A percentile compares a stretch with the other conserved stretches of the same genome.
These are phyloP conservation scores for Trichoderma harzianum DNA, from an alignment of 2,329 filamentous ascomycete species.

Conservation along the genomic window DNA sequence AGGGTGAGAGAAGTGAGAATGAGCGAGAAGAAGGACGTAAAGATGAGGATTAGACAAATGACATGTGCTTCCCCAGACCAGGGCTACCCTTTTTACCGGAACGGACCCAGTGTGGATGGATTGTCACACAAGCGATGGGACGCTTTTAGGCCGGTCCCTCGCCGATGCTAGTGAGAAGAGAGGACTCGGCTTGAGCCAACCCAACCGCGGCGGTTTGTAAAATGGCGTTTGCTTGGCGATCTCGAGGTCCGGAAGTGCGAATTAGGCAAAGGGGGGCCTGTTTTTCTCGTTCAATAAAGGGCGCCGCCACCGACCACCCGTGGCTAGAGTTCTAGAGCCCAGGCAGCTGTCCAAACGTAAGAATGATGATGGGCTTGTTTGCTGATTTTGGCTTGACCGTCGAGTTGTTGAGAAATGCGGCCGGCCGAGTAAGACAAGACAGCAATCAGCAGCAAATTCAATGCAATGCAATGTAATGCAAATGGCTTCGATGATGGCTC, in stretches of 20 bases:
- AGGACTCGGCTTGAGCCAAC: constrained; percentile 1
- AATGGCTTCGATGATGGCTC: neutral
- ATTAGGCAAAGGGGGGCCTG: neutral
- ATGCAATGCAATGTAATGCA: neutral
- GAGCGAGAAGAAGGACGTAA: constrained; percentile 14
- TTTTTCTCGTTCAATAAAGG: neutral
- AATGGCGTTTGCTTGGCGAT: constrained; percentile 16
- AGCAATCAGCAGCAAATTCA: neutral
- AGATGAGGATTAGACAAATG: constrained; percentile 15
- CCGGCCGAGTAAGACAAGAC: neutral
- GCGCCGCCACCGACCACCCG: neutral
- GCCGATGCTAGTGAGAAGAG: constrained; percentile 1
- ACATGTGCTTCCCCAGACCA: constrained; percentile 21
- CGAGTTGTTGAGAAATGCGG: neutral
- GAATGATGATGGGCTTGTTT: neutral
- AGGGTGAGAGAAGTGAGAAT: constrained; percentile 18
- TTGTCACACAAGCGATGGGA: constrained; percentile 2
- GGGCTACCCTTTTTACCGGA: constrained; percentile 18
- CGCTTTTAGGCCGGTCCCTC: constrained; percentile 15
- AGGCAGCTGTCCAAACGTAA: neutral
- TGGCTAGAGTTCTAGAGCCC: neutral
- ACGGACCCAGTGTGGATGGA: constrained; percentile 17
- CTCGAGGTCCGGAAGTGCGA: neutral
- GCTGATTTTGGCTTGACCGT: neutral
- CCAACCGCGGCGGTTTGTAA: constrained; percentile 5